These are phyloP conservation scores for Cryptomeria japonica DNA, from an alignment of 75 land plant species.

Conservation along the genomic window DNA sequence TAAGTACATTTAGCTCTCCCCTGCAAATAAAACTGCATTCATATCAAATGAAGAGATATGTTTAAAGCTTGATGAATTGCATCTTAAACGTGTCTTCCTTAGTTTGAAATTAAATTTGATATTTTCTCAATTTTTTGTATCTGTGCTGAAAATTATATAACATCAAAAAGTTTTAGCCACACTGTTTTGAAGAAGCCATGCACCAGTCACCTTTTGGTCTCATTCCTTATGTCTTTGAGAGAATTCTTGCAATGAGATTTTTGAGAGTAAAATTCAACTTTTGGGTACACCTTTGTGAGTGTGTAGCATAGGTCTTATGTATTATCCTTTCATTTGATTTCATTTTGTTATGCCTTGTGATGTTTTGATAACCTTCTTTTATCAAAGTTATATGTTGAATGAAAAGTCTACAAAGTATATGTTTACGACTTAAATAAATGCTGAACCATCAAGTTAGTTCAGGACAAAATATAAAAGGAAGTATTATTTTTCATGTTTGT, in stretches of 20 bases:
- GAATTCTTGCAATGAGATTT: not conserved
- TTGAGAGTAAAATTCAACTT: not conserved
- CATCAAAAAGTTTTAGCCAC: not conserved
- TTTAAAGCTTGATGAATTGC: not conserved
- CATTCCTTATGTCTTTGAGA: not conserved
- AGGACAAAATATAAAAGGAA: not conserved
- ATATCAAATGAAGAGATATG: not conserved
- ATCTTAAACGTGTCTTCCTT: not conserved
- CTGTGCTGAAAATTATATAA: not conserved
- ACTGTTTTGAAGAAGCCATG: not conserved
- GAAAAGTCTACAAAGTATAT: not conserved
- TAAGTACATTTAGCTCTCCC: conserved; percentile 39
- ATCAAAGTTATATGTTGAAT: not conserved
- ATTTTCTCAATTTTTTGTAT: not conserved
- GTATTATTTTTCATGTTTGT: not conserved
- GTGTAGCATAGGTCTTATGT: too few species aligned
- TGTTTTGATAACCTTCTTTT: not conserved
- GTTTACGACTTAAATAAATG: not conserved
- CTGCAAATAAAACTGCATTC: not conserved
- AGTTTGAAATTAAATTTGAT: not conserved
- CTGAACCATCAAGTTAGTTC: not conserved
- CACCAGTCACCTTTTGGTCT: not conserved
- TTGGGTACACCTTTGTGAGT: too few species aligned
- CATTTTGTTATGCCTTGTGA: too few species aligned
- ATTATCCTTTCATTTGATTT: too few species aligned